phyloP scores from a whole-genome alignment of 176 grass and related monocot genomes.

The Avena sativa region DNA sequence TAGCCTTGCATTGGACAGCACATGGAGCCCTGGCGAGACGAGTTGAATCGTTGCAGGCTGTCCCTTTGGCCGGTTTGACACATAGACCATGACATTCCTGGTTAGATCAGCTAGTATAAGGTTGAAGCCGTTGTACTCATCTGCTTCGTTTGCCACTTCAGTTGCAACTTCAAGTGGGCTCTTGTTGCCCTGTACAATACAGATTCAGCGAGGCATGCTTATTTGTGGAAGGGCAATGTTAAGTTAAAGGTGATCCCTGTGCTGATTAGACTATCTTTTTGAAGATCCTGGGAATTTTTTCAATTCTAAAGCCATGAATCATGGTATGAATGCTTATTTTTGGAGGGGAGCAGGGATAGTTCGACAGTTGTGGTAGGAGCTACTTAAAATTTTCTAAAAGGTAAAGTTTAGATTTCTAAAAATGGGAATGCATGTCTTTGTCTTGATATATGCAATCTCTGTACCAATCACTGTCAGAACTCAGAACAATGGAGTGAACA shows the following conservation, averaged over 20 bases:
- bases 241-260: background rate
- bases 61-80: slow-evolving; percentile 81
- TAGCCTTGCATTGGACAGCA: slow-evolving; percentile 84
- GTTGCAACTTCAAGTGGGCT: slow-evolving; percentile 73
- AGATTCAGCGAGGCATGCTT: slow-evolving; percentile 4
- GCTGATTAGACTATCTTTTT: background rate
- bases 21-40: slow-evolving; percentile 86
- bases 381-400: background rate
- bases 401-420: background rate
- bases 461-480: slow-evolving; percentile 22
- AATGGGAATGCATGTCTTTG: slow-evolving; percentile 9
- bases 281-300: slow-evolving; percentile 5
- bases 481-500: slow-evolving; percentile 27
- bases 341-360: background rate
- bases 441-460: slow-evolving; percentile 13
- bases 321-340: background rate
- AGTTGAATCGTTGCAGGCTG: slow-evolving; percentile 68
- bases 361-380: background rate
- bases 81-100: slow-evolving; percentile 74
- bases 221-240: slow-evolving; percentile 20
- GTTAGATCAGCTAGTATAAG: slow-evolving; percentile 81
- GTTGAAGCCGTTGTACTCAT: slow-evolving; percentile 96
- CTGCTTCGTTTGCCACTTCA: slow-evolving; percentile 78
- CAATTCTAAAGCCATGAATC: background rate
- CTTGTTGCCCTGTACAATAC: slow-evolving; percentile 66